Evolutionary conservation across 176 grass and related monocot species (phyloP).

Genomic region (Triticum urartu): DNA sequence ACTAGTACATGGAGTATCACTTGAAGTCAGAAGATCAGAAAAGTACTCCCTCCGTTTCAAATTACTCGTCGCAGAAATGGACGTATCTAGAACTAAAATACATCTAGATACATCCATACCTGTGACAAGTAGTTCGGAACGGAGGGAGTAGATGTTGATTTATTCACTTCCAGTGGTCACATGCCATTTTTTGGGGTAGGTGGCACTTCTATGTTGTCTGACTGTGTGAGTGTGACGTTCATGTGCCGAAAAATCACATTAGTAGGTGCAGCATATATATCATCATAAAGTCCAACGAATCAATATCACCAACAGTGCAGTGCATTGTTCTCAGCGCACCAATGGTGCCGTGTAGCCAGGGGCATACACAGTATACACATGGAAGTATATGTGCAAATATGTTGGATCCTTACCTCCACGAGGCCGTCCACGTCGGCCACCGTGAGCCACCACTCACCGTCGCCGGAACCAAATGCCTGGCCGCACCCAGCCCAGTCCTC

Average conservation of each 20-base stretch:
- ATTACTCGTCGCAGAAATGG: too few species aligned
- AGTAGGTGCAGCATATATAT: background rate
- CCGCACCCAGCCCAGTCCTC: background rate
- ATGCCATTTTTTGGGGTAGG: background rate
- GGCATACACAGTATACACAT: background rate
- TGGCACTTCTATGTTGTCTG: background rate
- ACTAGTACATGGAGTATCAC: too few species aligned
- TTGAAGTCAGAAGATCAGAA: background rate
- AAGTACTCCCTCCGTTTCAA: too few species aligned
- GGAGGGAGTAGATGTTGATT: too few species aligned
- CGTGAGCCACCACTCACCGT: background rate
- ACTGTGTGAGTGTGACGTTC: background rate
- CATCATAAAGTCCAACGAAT: background rate
- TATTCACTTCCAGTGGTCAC: too few species aligned
- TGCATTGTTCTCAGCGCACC: background rate
- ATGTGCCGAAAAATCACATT: background rate
- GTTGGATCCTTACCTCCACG: background rate
- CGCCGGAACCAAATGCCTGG: background rate
- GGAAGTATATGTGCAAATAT: background rate
- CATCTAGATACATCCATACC: too few species aligned
- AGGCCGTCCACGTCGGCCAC: background rate
- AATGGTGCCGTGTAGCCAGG: background rate
- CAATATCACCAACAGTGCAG: background rate
- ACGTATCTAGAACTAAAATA: too few species aligned
- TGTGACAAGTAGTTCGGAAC: too few species aligned